Base-by-base conservation (phyloP, 2,329 filamentous ascomycete genomes). In the Fusarium continuum region DNA sequence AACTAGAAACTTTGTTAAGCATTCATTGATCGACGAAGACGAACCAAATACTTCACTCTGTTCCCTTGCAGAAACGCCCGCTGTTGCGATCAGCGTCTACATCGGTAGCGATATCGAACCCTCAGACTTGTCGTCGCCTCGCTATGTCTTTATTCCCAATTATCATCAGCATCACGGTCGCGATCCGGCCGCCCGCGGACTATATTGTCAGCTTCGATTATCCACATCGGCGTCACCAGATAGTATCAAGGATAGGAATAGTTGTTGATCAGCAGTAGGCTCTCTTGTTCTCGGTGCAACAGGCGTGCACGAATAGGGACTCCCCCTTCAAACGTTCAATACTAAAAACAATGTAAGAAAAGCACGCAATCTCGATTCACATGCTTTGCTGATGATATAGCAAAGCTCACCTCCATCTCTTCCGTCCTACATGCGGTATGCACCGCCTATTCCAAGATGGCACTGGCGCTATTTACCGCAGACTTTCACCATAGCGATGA, bases 381-480 rank as follows among this genome's bases (percentile, higher is more conserved):
- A 8, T 11, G 7, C 16, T 17, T 16, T 20, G 22, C 36, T 50
- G 16, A 55, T 36, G n/a, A n/a, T 9, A 64, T 5, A 2, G 14
- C 58, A 53, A 11, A 54, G 74, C 57, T 67, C 43, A 54, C 68
- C 38, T 59, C 70, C 6, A 23, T 70, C 23, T 54, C 58, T 3
- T 68, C 68, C 1, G 55, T 70, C 1, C 38, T 71, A 2, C 71
- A 71, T 22, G 61, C 68, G 13, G 49, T 70, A 16, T 69, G 65
- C 19, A 70, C 73, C 9, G 73, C 72, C 14, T 72, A 74, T 34
- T 73, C 75, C 13, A 80, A 79, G 28, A 36, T 77, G 9, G 73
- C 76, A 1, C 71, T 80, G 9, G 70, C 77, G 14, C 65, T 77
- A 6, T 78, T 80, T 79, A 79, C 51, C 64, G 72, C 5, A 71